These are phyloP conservation scores for Camelina hispida DNA, from an alignment of 345 rosid species.

Conservation along the genomic window DNA sequence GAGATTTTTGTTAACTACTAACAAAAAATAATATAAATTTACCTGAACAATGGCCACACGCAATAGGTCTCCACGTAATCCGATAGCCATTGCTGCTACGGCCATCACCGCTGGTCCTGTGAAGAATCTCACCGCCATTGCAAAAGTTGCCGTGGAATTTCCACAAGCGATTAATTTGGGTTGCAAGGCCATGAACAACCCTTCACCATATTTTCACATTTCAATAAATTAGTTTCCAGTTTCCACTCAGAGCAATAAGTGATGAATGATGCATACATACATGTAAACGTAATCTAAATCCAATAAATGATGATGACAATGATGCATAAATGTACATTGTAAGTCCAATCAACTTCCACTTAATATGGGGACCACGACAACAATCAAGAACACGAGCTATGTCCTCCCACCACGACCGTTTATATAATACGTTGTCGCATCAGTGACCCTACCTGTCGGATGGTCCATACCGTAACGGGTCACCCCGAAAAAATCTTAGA, in stretches of 20 bases:
- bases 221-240: constrained; percentile 3
- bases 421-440: constrained; percentile 31
- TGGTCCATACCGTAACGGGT: constrained; percentile 29
- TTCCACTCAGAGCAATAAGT: constrained; percentile 12
- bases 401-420: constrained; percentile 30
- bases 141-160: constrained; percentile 68
- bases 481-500: neutral
- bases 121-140: constrained; percentile 87
- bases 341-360: constrained; percentile 43
- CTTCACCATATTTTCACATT: constrained; percentile 43
- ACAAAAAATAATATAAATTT: neutral
- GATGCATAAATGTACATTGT: constrained; percentile 21
- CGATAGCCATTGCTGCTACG: constrained; percentile 77
- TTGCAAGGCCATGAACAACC: constrained; percentile 96
- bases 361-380: constrained; percentile 41
- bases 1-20: constrained; percentile 1
- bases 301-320: constrained; percentile 22
- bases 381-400: constrained; percentile 45
- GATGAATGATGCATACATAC: constrained; percentile 15
- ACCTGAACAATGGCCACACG: constrained; percentile 97
- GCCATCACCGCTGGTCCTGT: constrained; percentile 96
- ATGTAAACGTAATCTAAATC: constrained; percentile 10
- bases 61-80: constrained; percentile 67
- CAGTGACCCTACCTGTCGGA: constrained; percentile 42
- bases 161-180: constrained; percentile 95